Base-by-base conservation (phyloP, 805 yeast genomes). In the Candida succiphila region DNA sequence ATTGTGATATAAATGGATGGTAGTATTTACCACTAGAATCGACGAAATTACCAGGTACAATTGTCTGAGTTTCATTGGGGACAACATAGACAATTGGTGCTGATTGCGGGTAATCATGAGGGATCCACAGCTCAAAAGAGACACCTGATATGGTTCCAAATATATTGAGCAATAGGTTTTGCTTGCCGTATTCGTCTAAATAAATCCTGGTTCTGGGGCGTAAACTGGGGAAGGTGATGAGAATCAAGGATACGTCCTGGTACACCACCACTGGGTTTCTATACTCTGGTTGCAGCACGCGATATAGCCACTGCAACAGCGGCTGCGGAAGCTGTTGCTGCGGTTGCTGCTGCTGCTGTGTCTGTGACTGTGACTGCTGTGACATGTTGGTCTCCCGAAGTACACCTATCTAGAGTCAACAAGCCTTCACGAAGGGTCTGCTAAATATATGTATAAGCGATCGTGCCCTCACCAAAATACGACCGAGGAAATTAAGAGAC, bases 91-190 rank as follows among this genome's bases (percentile, higher is more conserved):
- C 67, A n/a, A 74, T 44, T 0, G 96, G 96, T 1, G 78, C 66
- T 3, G 58, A 61, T n/a, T 47, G 43, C 0, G 96, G 95, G 43
- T 82, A 87, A 17, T 64, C 61, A 19, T 67, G 65, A 0, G 95
- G 94, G 5, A 88, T 47, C 94, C 95, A 86, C 4, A 87, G 52
- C 34, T 75, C 75, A 10, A 86, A 46, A 0, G 87, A 88, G 13
- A 25, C 23, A 22, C 27, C 34, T 51, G 67, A 66, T 4, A 78
- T 42, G 0, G 66, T 56, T 0, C 95, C 95, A 43, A 67, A 67
- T 2, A 88, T 39, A 38, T 77, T 75, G 9, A 87, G 58, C 31
- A 86, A 58, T 15, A 86, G 61, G 16, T 67, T 63, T 2, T 80
- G 61, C 10, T 50, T 51, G 2, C 96, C 96, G 2, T 59, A 43